Evolutionary conservation across 1,284 basidiomycete genomes (phyloP).

Genomic region (Cryptococcus amylolentus): DNA sequence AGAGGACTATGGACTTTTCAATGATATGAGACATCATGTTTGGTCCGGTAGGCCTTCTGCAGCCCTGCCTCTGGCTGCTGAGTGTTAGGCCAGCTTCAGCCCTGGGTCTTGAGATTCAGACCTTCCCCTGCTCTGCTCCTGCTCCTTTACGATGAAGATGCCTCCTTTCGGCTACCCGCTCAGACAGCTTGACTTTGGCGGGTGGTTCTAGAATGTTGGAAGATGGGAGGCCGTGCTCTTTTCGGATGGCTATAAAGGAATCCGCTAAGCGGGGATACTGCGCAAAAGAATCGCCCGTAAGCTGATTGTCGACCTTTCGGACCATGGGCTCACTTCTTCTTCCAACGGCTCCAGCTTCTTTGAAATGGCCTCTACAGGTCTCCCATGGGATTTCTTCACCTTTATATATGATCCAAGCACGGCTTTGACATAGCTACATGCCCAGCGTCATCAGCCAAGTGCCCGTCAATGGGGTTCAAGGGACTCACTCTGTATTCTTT

Average conservation of each 20-base stretch:
- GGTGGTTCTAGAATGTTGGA: not conserved
- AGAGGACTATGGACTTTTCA: too few relatives aligned
- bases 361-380: not conserved
- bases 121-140: too few relatives aligned
- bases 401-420: not conserved
- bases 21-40: too few relatives aligned
- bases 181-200: too few relatives aligned
- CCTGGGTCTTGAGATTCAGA: too few relatives aligned
- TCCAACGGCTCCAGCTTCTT: not conserved
- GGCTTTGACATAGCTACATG: not conserved
- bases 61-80: too few relatives aligned
- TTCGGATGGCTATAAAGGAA: not conserved
- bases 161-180: too few relatives aligned
- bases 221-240: not conserved
- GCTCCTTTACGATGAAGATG: too few relatives aligned
- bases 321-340: not conserved
- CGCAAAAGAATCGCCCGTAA: not conserved
- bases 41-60: too few relatives aligned
- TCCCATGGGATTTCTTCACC: not conserved
- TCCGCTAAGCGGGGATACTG: not conserved
- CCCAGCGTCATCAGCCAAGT: not conserved
- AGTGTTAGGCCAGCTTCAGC: too few relatives aligned
- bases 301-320: not conserved
- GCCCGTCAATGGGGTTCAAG: not conserved
- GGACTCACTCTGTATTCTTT: not conserved